A percentile compares a stretch with the other conserved stretches of the same genome.
These are phyloP conservation scores for Termitomyces sp. DNA, from an alignment of 768 basidiomycete genomes.

Conservation along the genomic window DNA sequence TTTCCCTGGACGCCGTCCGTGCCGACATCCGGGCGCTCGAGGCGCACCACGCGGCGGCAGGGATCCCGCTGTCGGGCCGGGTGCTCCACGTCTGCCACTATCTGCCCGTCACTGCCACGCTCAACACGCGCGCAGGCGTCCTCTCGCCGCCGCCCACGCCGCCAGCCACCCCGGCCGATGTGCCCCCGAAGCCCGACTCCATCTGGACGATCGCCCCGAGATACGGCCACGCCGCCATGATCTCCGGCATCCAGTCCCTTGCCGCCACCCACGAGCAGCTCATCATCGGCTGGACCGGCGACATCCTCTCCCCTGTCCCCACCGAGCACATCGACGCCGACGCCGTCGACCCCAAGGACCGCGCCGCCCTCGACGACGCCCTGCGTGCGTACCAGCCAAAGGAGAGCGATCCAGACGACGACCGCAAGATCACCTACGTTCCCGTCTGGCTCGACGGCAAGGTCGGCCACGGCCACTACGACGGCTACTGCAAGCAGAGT, in stretches of 20 bases:
- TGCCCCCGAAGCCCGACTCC: constrained; percentile 11
- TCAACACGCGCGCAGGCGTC: constrained; percentile 46
- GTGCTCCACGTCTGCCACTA: constrained; percentile 93
- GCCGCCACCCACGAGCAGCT: constrained; percentile 83
- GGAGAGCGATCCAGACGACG: constrained; percentile 50
- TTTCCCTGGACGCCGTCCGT: constrained; percentile 69
- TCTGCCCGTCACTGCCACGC: constrained; percentile 71
- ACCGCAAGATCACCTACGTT: constrained; percentile 64
- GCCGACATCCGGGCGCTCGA: constrained; percentile 70
- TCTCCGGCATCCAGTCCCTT: constrained; percentile 85
- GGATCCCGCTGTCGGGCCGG: constrained; percentile 57
- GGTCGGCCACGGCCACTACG: constrained; percentile 90
- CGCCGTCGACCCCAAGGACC: constrained; percentile 55
- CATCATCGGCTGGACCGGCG: constrained; percentile 93
- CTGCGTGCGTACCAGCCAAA: constrained; percentile 56
- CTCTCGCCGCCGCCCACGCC: constrained; percentile 77
- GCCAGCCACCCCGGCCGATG: constrained; percentile 44
- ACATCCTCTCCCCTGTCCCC: constrained; percentile 54
- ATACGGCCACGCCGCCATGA: constrained; percentile 93
- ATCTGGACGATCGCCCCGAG: constrained; percentile 76
- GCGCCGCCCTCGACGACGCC: constrained; percentile 58
- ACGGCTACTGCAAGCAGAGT: constrained; percentile 98
- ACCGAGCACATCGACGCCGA: constrained; percentile 42
- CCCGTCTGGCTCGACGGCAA: constrained; percentile 91
- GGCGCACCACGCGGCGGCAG: constrained; percentile 61